Percentiles rank a stretch among this genome's conserved stretches.
These are phyloP conservation scores for Escallonia herrerae DNA, from an alignment of 129 eudicot species.

Conservation along the genomic window DNA sequence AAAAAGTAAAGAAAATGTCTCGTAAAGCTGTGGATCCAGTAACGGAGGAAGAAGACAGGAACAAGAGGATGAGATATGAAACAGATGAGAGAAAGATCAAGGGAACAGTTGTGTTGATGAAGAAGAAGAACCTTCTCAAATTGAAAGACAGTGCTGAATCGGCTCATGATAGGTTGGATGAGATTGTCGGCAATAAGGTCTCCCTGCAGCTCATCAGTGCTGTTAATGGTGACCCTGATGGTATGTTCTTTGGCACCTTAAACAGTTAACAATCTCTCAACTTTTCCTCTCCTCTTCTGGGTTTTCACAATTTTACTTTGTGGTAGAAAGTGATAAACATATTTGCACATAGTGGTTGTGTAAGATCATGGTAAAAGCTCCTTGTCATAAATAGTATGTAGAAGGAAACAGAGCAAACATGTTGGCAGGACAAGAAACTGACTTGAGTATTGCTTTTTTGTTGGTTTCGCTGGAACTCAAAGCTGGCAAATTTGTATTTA, in stretches of 20 bases:
- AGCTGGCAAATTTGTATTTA: too few species aligned
- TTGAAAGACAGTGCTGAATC: conserved; percentile 21
- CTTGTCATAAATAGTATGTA: too few species aligned
- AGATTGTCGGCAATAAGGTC: conserved; percentile 41
- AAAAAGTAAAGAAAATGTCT: conserved; percentile 1
- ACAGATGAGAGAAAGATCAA: conserved; percentile 17
- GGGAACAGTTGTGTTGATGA: conserved; percentile 48
- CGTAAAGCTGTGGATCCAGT: conserved; percentile 11
- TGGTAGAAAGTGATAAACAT: too few species aligned
- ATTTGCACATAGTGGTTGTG: too few species aligned
- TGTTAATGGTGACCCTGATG: conserved; percentile 20
- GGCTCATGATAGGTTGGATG: conserved; percentile 27
- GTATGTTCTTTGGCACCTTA: conserved; percentile 3
- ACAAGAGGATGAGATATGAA: not conserved
- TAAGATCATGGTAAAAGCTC: too few species aligned
- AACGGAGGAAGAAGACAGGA: conserved; percentile 8
- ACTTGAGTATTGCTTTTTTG: too few species aligned
- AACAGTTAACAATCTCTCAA: too few species aligned
- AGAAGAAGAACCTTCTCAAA: conserved; percentile 31
- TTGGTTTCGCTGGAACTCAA: too few species aligned
- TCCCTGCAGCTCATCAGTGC: conserved; percentile 59
- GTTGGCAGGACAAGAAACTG: too few species aligned
- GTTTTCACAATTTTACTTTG: too few species aligned
- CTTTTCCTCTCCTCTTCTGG: too few species aligned
- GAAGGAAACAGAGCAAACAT: too few species aligned